phyloP scores from a whole-genome alignment of 208 protist genomes.

The Herpetomonas tarakana region DNA sequence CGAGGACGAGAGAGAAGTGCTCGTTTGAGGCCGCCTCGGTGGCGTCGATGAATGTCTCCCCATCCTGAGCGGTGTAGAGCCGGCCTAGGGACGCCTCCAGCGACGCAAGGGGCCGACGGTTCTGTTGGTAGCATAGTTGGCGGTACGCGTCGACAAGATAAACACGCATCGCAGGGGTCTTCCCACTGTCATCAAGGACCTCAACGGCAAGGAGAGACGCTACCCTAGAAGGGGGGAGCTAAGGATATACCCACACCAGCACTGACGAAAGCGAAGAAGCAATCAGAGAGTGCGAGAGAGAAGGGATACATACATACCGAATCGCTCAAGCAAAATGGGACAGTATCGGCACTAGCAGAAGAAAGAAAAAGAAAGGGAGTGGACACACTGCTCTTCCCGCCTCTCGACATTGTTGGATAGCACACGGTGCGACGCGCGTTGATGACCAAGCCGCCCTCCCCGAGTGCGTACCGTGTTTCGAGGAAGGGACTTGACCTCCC shows the following conservation, averaged over 20 bases:
- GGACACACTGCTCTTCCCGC: slow-evolving; percentile 1
- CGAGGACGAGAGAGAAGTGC: slow-evolving; percentile 23
- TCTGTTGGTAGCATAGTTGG: slow-evolving; percentile 19
- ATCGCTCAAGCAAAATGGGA: too few relatives aligned
- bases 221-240: too few relatives aligned
- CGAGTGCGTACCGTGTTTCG: too few relatives aligned
- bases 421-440: too few relatives aligned
- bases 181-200: slow-evolving; percentile 5
- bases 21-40: slow-evolving; percentile 18
- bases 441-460: too few relatives aligned
- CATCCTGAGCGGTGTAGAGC: slow-evolving; percentile 12
- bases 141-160: slow-evolving; percentile 17
- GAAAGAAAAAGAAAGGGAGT: slow-evolving; percentile 14
- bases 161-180: slow-evolving; percentile 13
- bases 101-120: slow-evolving; percentile 5
- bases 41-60: slow-evolving; percentile 27
- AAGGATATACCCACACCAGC: too few relatives aligned
- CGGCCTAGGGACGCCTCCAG: slow-evolving; percentile 13
- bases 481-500: too few relatives aligned
- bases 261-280: too few relatives aligned
- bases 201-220: slow-evolving; percentile 7
- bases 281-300: too few relatives aligned
- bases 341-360: too few relatives aligned
- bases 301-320: too few relatives aligned
- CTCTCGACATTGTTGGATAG: too few relatives aligned